These are phyloP conservation scores for Stramenopiles sp. DNA, from an alignment of 352 stramenopile species.

Conservation along the genomic window DNA sequence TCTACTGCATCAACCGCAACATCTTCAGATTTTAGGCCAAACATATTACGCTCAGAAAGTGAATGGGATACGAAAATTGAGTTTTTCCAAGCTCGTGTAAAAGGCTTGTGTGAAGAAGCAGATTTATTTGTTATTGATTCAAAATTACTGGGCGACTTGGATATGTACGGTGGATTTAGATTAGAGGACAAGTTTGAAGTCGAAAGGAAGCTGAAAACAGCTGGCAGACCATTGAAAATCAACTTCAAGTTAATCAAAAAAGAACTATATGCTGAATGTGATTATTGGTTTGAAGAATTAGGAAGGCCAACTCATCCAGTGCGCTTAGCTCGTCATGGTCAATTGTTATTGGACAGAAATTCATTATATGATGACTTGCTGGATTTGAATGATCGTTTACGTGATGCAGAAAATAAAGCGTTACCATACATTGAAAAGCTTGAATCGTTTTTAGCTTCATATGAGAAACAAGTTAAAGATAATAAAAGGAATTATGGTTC, in stretches of 20 bases:
- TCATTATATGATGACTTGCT: background rate
- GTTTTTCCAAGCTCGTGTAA: background rate
- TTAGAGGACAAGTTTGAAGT: background rate
- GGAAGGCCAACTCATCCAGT: background rate
- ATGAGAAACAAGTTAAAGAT: background rate
- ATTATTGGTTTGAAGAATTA: background rate
- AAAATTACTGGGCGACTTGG: background rate
- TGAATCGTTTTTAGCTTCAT: background rate
- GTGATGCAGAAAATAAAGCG: background rate
- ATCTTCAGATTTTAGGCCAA: background rate
- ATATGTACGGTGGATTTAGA: background rate
- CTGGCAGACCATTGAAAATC: background rate
- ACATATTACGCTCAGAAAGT: background rate
- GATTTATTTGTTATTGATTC: background rate
- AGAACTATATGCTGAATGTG: background rate
- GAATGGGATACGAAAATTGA: background rate
- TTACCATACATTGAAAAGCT: background rate
- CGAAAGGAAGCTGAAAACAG: background rate
- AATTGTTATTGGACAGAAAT: background rate
- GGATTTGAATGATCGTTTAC: background rate
- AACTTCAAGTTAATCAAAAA: background rate
- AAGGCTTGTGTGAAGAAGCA: background rate
- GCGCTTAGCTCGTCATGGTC: background rate
- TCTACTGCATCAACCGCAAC: background rate
- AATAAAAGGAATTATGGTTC: background rate